Evolutionary conservation across 371 early-diverging fungal genomes (phyloP).

Genomic region (Lichtheimia hyalospora): DNA sequence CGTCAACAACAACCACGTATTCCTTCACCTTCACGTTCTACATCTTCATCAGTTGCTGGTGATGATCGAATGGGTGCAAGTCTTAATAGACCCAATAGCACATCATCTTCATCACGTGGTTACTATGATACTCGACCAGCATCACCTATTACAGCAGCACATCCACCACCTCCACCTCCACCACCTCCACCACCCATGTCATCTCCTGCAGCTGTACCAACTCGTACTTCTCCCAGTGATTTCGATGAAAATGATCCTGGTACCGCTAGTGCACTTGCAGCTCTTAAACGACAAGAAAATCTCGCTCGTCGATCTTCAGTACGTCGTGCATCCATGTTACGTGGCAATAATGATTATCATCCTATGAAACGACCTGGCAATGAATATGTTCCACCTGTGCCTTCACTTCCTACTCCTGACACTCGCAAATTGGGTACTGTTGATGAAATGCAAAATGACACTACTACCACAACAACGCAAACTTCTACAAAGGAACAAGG

Average conservation of each 20-base stretch:
- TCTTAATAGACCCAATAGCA: slow-evolving; percentile 2
- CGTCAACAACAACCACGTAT: slow-evolving; percentile 12
- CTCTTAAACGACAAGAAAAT: slow-evolving; percentile 49
- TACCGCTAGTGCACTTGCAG: slow-evolving; percentile 46
- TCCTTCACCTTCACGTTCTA: slow-evolving; percentile 44
- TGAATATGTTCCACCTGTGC: slow-evolving; percentile 34
- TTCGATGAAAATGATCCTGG: slow-evolving; percentile 48
- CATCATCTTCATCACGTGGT: slow-evolving; percentile 13
- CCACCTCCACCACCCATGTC: slow-evolving; percentile 28
- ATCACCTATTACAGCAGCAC: slow-evolving; percentile 18
- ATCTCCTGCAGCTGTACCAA: slow-evolving; percentile 15
- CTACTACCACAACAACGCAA: not conserved
- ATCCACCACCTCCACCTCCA: slow-evolving; percentile 9
- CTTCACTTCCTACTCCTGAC: slow-evolving; percentile 24
- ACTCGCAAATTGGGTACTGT: slow-evolving; percentile 15
- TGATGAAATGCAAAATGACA: slow-evolving; percentile 1
- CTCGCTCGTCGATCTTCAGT: slow-evolving; percentile 48
- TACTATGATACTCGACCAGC: slow-evolving; percentile 37
- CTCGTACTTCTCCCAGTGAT: slow-evolving; percentile 6
- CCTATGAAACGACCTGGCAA: slow-evolving; percentile 14
- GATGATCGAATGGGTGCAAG: not conserved
- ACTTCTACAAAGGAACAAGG: not conserved
- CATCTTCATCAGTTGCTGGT: slow-evolving; percentile 13
- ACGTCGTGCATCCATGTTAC: slow-evolving; percentile 47
- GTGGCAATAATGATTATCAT: slow-evolving; percentile 25